phyloP scores from a whole-genome alignment of 2,329 filamentous ascomycete genomes.

The Fusarium sp. region DNA sequence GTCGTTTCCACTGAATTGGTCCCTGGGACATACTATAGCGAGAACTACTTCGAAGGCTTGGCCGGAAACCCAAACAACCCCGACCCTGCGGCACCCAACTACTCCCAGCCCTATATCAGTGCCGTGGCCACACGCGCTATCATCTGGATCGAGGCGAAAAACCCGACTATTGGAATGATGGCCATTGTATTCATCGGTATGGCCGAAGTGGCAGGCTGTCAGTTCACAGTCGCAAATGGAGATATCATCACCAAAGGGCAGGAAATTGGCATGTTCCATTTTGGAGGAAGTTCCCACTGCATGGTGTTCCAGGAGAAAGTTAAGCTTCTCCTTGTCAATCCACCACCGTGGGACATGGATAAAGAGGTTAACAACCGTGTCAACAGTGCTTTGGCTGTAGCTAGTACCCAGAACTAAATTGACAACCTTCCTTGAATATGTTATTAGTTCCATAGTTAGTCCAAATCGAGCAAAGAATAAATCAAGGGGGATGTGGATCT shows the following conservation, averaged over 20 bases:
- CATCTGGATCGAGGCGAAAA: slow-evolving; percentile 11
- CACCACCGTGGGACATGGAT: not conserved
- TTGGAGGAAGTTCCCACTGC: slow-evolving; percentile 10
- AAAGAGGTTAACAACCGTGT: not conserved
- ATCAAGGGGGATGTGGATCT: too few relatives aligned
- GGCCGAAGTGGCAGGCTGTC: slow-evolving; percentile 7
- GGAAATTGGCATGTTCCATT: slow-evolving; percentile 27
- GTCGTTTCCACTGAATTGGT: slow-evolving; percentile 51
- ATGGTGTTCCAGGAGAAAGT: slow-evolving; percentile 1
- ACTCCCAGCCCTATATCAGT: slow-evolving; percentile 13
- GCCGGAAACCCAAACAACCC: not conserved
- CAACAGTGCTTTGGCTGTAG: not conserved
- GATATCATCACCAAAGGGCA: not conserved
- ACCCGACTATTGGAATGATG: not conserved
- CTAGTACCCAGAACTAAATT: too few relatives aligned
- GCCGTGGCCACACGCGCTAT: slow-evolving; percentile 18
- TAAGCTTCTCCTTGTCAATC: not conserved
- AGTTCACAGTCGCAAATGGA: not conserved
- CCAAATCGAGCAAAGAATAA: too few relatives aligned
- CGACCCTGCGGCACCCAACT: slow-evolving; percentile 4
- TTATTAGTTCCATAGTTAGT: too few relatives aligned
- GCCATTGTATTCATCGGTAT: slow-evolving; percentile 13
- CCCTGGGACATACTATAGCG: slow-evolving; percentile 10
- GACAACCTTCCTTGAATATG: too few relatives aligned
- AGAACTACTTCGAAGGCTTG: slow-evolving; percentile 1